Base-by-base conservation (phyloP, 129 eudicot genomes). In the Lactuca saligna region DNA sequence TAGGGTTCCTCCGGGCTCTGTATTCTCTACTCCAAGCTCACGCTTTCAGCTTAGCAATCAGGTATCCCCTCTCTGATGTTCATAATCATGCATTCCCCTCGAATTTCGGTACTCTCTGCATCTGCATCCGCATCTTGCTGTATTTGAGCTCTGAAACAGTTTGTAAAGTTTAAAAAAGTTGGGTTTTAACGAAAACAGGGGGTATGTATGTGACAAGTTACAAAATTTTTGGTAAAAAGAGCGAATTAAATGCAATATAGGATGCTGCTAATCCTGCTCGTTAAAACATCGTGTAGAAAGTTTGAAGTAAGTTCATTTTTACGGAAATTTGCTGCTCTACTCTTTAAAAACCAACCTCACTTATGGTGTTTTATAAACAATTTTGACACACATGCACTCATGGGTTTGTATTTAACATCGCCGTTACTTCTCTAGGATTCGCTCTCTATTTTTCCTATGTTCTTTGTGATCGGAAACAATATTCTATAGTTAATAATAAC, bases 401-500 rank as follows among this genome's bases (percentile, higher is more conserved):
- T 65, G 17, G 34, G n/a, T 46, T 25, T 65, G 57, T 65, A 29
- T 48, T n/a, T 48, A 66, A 66, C 32, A 8, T 66, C 17, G 10
- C 46, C 59, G 3, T 31, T 49, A 66, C 46, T 7, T 38, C 12
- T 69, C 9, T 58, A 5, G 44, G 8, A 42, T 42, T 12, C 41
- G 29, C 29, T 33, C 20, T 13, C 16, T 12, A 11, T 61, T 61
- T 35, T 3, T 35, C 7, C 14, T 15, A 8, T 0, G 31, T 37
- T 61, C 2, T 39, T 42, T 35, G 48, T 49, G 62, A 44, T 53
- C 17, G 3, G n/a, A 61, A 49, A 35, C 61, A 50, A 35, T 50
- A 63, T 51, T 53, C n/a, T 37, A 63, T 15, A 37, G 15, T 72
- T 62, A 8, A 14, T 34, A 49, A 44, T 65, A 48, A 66, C 56